Evolutionary conservation across 768 basidiomycete genomes (phyloP).

Genomic region (Termitomyces sp.): DNA sequence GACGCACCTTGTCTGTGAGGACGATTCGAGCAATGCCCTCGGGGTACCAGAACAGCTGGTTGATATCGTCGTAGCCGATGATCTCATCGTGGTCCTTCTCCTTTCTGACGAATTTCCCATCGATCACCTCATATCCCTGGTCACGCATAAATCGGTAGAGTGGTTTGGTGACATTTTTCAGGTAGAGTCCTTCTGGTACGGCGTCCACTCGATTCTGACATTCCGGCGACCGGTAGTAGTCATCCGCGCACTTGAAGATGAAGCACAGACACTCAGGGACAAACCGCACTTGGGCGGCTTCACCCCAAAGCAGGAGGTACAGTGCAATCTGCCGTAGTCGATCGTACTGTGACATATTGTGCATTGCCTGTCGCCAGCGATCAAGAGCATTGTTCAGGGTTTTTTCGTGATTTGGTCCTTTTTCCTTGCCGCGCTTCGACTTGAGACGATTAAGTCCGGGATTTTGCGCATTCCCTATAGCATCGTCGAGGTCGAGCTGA

Average conservation of each 20-base stretch:
- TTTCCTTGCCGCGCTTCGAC: slow-evolving; percentile 53
- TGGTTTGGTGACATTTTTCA: slow-evolving; percentile 87
- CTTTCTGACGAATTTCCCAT: slow-evolving; percentile 90
- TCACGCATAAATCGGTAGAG: slow-evolving; percentile 96
- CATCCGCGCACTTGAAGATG: slow-evolving; percentile 99
- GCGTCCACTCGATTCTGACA: slow-evolving; percentile 92
- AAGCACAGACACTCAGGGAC: slow-evolving; percentile 96
- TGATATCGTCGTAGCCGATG: slow-evolving; percentile 98
- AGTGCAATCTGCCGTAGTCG: slow-evolving; percentile 94
- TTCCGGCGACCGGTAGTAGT: slow-evolving; percentile 98
- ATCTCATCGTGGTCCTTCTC: slow-evolving; percentile 93
- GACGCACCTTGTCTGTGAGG: slow-evolving; percentile 77
- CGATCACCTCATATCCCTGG: slow-evolving; percentile 95
- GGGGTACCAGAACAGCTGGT: slow-evolving; percentile 99
- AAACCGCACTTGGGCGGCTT: slow-evolving; percentile 96
- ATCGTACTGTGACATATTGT: slow-evolving; percentile 98
- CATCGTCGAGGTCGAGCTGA: slow-evolving; percentile 97
- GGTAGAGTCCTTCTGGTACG: slow-evolving; percentile 93
- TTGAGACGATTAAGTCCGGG: slow-evolving; percentile 84
- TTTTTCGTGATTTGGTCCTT: slow-evolving; percentile 53
- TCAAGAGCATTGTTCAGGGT: slow-evolving; percentile 80
- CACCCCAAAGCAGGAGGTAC: slow-evolving; percentile 95
- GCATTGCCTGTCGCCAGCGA: slow-evolving; percentile 97
- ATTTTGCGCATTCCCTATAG: slow-evolving; percentile 89
- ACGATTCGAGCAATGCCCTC: slow-evolving; percentile 94